Percentiles rank a stretch among this genome's conserved stretches.
Evolutionary conservation across 2,329 filamentous ascomycete species (phyloP).

Genomic region (Ilyonectria sp.): DNA sequence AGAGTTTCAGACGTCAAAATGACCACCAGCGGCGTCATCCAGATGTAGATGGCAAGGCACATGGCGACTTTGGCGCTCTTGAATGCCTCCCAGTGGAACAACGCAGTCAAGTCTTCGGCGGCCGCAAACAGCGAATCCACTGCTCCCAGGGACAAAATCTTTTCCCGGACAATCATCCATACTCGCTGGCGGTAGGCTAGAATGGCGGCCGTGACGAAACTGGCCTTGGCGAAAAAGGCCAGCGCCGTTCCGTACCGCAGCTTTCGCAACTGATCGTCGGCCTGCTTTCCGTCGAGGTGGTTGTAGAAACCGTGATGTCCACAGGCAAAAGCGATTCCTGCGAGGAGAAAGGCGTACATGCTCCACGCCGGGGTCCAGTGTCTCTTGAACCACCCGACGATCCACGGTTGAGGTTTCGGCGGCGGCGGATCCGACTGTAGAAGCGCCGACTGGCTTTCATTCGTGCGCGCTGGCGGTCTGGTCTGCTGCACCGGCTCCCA

Average conservation of each 20-base stretch:
- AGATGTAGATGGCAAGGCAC: slow-evolving; percentile 45
- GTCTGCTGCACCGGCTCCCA: slow-evolving; percentile 7
- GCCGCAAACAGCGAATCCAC: slow-evolving; percentile 47
- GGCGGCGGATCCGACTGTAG: neutral
- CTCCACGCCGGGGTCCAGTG: slow-evolving; percentile 43
- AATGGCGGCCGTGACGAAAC: slow-evolving; percentile 42
- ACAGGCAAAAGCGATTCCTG: slow-evolving; percentile 42
- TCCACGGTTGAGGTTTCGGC: neutral
- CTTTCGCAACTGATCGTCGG: slow-evolving; percentile 39
- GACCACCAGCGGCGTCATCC: slow-evolving; percentile 44
- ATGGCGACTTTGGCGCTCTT: slow-evolving; percentile 45
- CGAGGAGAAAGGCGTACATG: slow-evolving; percentile 41
- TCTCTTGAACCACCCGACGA: neutral
- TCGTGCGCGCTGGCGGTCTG: slow-evolving; percentile 1
- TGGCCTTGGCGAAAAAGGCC: slow-evolving; percentile 45
- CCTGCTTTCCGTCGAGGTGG: slow-evolving; percentile 32
- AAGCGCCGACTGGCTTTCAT: neutral
- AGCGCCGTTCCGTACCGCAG: slow-evolving; percentile 43
- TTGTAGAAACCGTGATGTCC: slow-evolving; percentile 44
- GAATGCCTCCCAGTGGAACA: slow-evolving; percentile 44
- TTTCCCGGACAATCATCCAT: slow-evolving; percentile 45
- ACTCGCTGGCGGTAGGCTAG: slow-evolving; percentile 45
- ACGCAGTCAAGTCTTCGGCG: slow-evolving; percentile 42
- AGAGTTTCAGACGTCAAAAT: slow-evolving; percentile 46
- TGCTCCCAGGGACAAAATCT: slow-evolving; percentile 40